Conservation (phyloP, 306 rosid genomes). For the Prunus fruticosa region DNA sequence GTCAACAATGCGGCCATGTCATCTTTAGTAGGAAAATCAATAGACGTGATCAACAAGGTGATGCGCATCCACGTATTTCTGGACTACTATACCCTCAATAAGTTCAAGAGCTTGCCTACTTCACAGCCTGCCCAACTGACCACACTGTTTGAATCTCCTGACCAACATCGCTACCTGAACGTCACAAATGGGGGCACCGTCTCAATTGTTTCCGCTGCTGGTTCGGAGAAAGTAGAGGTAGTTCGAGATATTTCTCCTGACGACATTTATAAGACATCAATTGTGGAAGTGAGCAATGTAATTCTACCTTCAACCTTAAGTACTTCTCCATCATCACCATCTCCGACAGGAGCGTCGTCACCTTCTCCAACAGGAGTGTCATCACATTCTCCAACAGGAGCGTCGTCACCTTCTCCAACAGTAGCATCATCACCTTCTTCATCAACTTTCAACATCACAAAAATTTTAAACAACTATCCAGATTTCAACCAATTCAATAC, state of each 20-base stretch:
- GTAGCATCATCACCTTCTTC: not conserved
- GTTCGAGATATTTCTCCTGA: not conserved
- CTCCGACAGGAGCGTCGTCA: not conserved
- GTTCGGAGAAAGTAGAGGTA: not conserved
- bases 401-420: not conserved
- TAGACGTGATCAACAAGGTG: not conserved
- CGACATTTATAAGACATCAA: not conserved
- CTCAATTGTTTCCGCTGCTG: not conserved
- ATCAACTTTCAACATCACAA: not conserved
- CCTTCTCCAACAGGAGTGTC: not conserved
- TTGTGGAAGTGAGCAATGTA: not conserved
- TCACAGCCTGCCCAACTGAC: not conserved
- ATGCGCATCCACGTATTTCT: not conserved
- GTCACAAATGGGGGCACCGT: not conserved
- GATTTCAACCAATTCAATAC: not conserved
- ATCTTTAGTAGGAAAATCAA: not conserved
- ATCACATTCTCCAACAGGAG: not conserved
- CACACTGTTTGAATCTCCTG: not conserved
- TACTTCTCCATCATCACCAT: not conserved
- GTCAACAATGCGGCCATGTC: slow-evolving; percentile 5
- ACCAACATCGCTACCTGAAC: not conserved
- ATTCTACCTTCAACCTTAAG: not conserved
- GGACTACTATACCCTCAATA: not conserved
- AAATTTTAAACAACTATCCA: not conserved
- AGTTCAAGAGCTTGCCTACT: not conserved